A percentile compares a stretch with the other conserved stretches of the same genome.
These are phyloP conservation scores for Calonectria honghensis DNA, from an alignment of 2,329 filamentous ascomycete genomes.

Conservation along the genomic window DNA sequence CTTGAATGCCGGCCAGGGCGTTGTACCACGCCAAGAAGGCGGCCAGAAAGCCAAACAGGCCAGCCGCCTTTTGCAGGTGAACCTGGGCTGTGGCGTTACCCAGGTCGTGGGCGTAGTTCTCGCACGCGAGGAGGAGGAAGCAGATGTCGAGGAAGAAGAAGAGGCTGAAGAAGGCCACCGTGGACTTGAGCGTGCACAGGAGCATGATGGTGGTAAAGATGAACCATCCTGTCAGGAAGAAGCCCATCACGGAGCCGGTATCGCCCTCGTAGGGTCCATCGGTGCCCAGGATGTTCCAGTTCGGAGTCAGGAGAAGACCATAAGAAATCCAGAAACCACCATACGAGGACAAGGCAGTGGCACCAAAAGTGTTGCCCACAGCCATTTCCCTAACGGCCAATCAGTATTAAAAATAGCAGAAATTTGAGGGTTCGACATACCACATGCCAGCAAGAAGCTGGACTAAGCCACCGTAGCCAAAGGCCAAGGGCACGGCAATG, in stretches of 20 bases:
- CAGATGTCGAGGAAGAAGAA: slow-evolving; percentile 86
- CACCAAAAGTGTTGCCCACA: slow-evolving; percentile 90
- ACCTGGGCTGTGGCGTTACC: slow-evolving; percentile 66
- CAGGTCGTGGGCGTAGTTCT: slow-evolving; percentile 74
- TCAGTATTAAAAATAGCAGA: slow-evolving; percentile 31
- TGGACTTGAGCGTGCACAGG: slow-evolving; percentile 84
- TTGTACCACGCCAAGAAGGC: slow-evolving; percentile 93
- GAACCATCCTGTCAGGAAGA: slow-evolving; percentile 88
- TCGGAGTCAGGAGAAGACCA: slow-evolving; percentile 81
- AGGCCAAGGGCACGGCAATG: slow-evolving; percentile 81
- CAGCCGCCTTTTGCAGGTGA: slow-evolving; percentile 80
- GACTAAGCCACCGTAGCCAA: slow-evolving; percentile 83
- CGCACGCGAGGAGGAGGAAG: slow-evolving; percentile 82
- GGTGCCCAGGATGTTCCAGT: slow-evolving; percentile 74
- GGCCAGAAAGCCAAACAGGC: slow-evolving; percentile 86
- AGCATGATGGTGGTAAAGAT: slow-evolving; percentile 87
- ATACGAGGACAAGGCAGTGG: slow-evolving; percentile 86
- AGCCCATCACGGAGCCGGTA: slow-evolving; percentile 76
- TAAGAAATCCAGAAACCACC: slow-evolving; percentile 90
- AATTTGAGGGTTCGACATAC: slow-evolving; percentile 68
- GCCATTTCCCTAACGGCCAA: slow-evolving; percentile 83
- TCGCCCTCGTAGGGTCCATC: slow-evolving; percentile 68
- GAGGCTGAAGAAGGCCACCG: slow-evolving; percentile 84
- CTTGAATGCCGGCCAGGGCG: slow-evolving; percentile 87
- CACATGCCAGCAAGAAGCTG: slow-evolving; percentile 92